Conservation (phyloP, 805 yeast genomes). For the Ogataea ramenticola region DNA sequence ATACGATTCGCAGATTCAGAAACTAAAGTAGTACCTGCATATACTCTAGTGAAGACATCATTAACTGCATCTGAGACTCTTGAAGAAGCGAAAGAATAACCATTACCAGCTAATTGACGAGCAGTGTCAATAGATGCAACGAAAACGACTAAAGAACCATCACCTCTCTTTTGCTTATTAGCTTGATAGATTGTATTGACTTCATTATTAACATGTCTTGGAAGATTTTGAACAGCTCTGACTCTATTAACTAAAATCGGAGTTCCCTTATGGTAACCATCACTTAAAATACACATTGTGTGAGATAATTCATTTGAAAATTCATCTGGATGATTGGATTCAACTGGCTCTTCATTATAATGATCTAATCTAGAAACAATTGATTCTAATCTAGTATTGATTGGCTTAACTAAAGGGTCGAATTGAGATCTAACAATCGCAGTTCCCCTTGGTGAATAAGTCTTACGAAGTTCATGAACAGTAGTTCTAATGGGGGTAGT, state of each 20-base stretch:
- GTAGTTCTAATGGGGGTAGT: constrained; percentile 44
- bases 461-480: constrained; percentile 39
- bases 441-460: constrained; percentile 53
- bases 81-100: not conserved
- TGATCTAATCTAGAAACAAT: constrained; percentile 23
- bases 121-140: constrained; percentile 27
- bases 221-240: constrained; percentile 22
- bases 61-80: constrained; percentile 11
- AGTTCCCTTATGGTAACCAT: constrained; percentile 30
- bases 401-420: constrained; percentile 56
- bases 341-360: constrained; percentile 29
- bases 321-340: constrained; percentile 35
- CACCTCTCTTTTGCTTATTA: constrained; percentile 33
- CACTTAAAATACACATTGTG: constrained; percentile 34
- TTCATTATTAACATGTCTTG: constrained; percentile 29
- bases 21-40: not conserved
- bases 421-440: constrained; percentile 55
- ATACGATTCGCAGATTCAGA: not conserved
- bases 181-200: constrained; percentile 31
- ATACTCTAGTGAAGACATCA: not conserved
- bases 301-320: constrained; percentile 53
- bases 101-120: constrained; percentile 8
- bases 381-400: constrained; percentile 47
- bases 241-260: constrained; percentile 27
- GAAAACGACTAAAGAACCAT: constrained; percentile 22